Base-by-base conservation (phyloP, 306 rosid species). In the Arachis stenosperma region DNA sequence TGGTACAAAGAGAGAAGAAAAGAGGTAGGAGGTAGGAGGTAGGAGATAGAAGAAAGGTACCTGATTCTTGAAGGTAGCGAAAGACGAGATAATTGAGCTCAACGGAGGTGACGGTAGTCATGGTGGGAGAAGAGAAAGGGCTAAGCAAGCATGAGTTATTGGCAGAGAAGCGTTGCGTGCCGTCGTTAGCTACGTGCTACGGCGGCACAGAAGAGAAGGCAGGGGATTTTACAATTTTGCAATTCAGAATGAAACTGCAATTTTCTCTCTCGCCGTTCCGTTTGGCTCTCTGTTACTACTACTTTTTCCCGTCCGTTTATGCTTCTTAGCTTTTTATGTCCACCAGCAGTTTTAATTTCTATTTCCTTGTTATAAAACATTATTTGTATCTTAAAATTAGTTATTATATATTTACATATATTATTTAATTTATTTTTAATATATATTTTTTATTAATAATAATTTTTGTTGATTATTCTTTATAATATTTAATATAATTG, bases 51-150 rank as follows among this genome's bases (percentile, higher is more conserved):
- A 22, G 54, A 12, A 4, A 52, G 33, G n/a, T 3, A 42, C 98
- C 98, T 84, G 98, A 92, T 78, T 92, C 98, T 52, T 92, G 98
- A 69, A 92, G 92, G 81, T 90, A 92, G 27, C 98, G 98, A 71
- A 92, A 92, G 5, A 92, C 91, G 37, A 92, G 88, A 74, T 77
- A 90, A 69, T 92, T 92, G 84, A 92, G 82, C 74, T 92, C 98
- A 67, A 79, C 91, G 82, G 98, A 92, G 66, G 96, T 82, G 65
- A 90, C 67, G 80, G 91, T 81, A n/a, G 87, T 17, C 98, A 92
- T 92, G 51, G 82, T 82, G 57, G 15, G 57, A 52, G 7, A n/a
- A 52, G 57, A 52, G 29, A 11, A 52, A 52, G 27, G 9, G 57
- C 57, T 52, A 52, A 52, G 29, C 0, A 6, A 52, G 57, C 57